Percentiles rank a stretch among this genome's conserved stretches.
These are phyloP conservation scores for Colletotrichum sp. DNA, from an alignment of 2,329 filamentous ascomycete species.

Conservation along the genomic window DNA sequence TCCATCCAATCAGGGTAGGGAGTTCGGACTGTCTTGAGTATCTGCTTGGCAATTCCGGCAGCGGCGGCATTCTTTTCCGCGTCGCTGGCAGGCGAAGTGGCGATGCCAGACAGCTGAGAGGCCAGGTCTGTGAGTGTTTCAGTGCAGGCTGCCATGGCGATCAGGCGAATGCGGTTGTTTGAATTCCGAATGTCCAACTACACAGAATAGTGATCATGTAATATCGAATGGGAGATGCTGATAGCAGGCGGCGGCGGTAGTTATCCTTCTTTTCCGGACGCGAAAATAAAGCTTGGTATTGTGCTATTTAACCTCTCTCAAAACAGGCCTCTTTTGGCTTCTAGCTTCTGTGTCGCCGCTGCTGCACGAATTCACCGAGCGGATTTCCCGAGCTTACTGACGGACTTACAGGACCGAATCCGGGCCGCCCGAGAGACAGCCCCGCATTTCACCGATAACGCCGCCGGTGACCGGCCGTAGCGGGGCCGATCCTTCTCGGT, in stretches of 20 bases:
- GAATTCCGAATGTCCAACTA: background rate
- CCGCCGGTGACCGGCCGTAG: background rate
- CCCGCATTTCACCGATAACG: background rate
- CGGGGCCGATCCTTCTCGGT: slow-evolving; percentile 6
- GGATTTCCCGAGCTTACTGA: background rate
- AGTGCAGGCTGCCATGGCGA: background rate
- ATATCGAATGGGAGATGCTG: background rate
- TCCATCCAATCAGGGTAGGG: slow-evolving; percentile 14
- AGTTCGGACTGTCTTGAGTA: background rate
- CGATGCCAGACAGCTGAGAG: background rate
- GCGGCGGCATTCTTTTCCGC: background rate
- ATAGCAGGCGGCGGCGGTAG: background rate
- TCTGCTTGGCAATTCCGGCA: background rate
- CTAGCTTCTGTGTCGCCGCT: background rate
- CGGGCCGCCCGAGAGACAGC: background rate
- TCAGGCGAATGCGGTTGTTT: background rate
- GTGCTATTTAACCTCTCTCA: background rate
- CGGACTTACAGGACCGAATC: background rate
- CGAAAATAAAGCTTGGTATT: background rate
- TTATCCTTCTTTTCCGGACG: background rate
- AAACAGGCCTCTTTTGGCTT: background rate
- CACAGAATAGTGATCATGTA: background rate
- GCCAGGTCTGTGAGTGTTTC: background rate
- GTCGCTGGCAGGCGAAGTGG: background rate
- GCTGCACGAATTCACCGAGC: background rate